Base-by-base conservation (phyloP, 106 monocot genomes). In the Dioscorea dumetorum region DNA sequence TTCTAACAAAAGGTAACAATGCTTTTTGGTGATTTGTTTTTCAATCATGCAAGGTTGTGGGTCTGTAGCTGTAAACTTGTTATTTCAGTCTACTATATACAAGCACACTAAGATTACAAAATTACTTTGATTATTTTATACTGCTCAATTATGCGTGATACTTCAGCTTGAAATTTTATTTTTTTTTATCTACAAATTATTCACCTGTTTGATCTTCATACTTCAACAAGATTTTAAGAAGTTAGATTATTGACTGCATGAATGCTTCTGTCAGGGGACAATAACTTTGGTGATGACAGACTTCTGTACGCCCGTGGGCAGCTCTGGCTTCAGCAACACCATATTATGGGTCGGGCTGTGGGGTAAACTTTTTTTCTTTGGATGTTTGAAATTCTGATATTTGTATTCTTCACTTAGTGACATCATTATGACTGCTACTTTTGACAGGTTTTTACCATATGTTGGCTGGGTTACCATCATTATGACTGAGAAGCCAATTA, bases 301-400 rank as follows among this genome's bases (percentile, higher is more conserved):
- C 70, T 84, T 67, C 78, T 90, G 0, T 94, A 94, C 78, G 94
- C 87, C 68, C 86, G 74, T 9, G 94, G 94, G 1, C 94, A 94
- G 76, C 87, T 94, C 66, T 94, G 94, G 94, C 89, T 94, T 73
- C 84, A 90, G 68, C 81, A 74, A 22, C 84, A 94, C 67, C 94
- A 94, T 63, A 90, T 94, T 33, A 94, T 90, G 86, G 90, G 94
- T 12, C 82, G 94, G 14, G 90, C 90, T 61, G 84, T 94, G 9
- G 94, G 94, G 94, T 90, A 68, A 75, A 81, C 5, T 14, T 12
- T 0, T 48, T 62, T 58, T 52, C 32, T 32, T 63, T 12, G n/a
- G 4, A 12, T 34, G 12, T 51, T 14, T 4, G 57, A 14, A 48
- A 24, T 13, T 64, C 31, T 35, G 64, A 3, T n/a, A 2, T 33